These are phyloP conservation scores for Trichoderma sp. DNA, from an alignment of 2,329 filamentous ascomycete genomes.

Conservation along the genomic window DNA sequence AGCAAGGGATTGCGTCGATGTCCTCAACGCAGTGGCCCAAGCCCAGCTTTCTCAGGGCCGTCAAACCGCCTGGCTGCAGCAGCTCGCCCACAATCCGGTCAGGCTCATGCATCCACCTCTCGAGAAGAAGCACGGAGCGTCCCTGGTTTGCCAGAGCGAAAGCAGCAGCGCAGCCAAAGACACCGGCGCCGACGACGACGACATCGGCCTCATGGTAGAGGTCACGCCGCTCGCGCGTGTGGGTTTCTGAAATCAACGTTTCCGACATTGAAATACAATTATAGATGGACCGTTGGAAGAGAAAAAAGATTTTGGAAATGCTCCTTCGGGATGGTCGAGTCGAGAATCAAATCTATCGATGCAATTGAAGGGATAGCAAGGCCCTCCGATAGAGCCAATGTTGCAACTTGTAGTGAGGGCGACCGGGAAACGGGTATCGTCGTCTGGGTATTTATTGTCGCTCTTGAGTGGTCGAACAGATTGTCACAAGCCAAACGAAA, in stretches of 20 bases:
- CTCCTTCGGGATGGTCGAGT: not conserved
- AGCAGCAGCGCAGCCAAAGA: conserved; percentile 85
- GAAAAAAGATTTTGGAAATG: not conserved
- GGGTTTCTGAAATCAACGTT: conserved; percentile 24
- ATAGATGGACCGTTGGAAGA: not conserved
- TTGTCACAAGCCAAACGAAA: conserved; percentile 1
- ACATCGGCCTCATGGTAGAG: conserved; percentile 71
- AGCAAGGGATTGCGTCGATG: conserved; percentile 80
- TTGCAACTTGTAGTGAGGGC: not conserved
- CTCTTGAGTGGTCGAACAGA: not conserved
- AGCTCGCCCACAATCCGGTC: conserved; percentile 95
- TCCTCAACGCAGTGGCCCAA: conserved; percentile 78
- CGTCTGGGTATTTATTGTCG: conserved; percentile 7
- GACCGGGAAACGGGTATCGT: not conserved
- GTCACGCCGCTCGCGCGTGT: conserved; percentile 43
- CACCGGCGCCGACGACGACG: conserved; percentile 86
- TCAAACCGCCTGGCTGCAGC: conserved; percentile 86
- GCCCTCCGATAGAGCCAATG: not conserved
- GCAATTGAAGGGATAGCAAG: not conserved
- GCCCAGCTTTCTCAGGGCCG: conserved; percentile 76
- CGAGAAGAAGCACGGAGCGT: conserved; percentile 84
- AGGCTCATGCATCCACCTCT: conserved; percentile 85
- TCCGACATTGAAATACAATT: not conserved
- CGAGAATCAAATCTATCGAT: not conserved
- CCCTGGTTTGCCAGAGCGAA: conserved; percentile 84